Evolutionary conservation across 2,329 filamentous ascomycete genomes (phyloP), one percentile per base, ranked within the genome.

Genomic region (Fulvia fulva): DNA sequence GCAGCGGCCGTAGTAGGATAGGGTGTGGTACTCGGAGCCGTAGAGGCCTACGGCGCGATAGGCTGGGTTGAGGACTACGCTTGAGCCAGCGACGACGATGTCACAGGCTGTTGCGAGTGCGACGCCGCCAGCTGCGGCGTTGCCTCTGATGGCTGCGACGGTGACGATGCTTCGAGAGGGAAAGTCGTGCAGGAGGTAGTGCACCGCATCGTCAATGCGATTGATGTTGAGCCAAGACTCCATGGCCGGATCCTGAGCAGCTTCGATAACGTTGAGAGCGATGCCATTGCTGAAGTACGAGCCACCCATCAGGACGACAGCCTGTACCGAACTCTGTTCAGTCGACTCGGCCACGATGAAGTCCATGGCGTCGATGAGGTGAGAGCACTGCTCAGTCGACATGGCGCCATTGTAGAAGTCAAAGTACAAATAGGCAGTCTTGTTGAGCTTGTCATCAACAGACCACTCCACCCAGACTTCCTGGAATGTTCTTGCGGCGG

Each of bases 151-250:
- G 5, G 73, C 75, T 22, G 75, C 73, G 5, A 77, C 62, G 4
- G 75, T 77, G 28, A 71, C 63, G 54, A 77, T 74, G 50, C 67
- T 66, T 5, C 68, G 66, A 16, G 61, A 53, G 1, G 75, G 73
- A 30, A 77, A 73, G 14, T 75, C 72, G 26, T 74, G 68, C 4
- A 78, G 64, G 0, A 78, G 61, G 47, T 72, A 70, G 49, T 76
- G 66, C 0, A 76, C 71, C 14, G 77, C 71, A 59, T 77, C 75
- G 57, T 78, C 69, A 63, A 78, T 77, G 53, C 74, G 72, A 59
- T 77, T 78, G 71, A 77, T 77, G 64, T 77, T 77, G 43, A 69
- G 65, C 75, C 75, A 78, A 7, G 75, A 77, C 61, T 77, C 75
- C 8, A 70, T 60, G 0, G 74, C 66, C 3, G 75, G 70, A 56